Evolutionary conservation across 2,329 filamentous ascomycete genomes (phyloP).

Genomic region (Xylaria polymorpha): DNA sequence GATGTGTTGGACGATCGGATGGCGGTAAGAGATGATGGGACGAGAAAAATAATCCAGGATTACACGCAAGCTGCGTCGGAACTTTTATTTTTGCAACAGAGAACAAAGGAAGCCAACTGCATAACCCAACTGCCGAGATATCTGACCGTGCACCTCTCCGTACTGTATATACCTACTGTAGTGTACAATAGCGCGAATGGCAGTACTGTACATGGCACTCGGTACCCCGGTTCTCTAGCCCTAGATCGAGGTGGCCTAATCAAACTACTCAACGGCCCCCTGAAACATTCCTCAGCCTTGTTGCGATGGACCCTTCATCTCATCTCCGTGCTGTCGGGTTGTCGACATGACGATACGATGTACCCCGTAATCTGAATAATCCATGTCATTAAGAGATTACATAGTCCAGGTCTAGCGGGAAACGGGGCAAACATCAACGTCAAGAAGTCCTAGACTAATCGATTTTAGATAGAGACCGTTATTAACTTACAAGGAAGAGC

Average conservation of each 20-base stretch:
- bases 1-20: conserved; percentile 18
- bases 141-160: not conserved
- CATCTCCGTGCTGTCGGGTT: conserved; percentile 30
- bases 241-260: conserved; percentile 4
- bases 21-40: conserved; percentile 10
- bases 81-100: conserved; percentile 22
- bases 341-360: conserved; percentile 13
- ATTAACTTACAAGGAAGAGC: conserved; percentile 3
- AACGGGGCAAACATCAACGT: conserved; percentile 13
- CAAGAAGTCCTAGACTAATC: conserved; percentile 35
- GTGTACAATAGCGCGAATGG: not conserved
- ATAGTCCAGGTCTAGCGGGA: conserved; percentile 10
- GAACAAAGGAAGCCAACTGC: conserved; percentile 11
- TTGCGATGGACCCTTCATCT: conserved; percentile 29
- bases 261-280: conserved; percentile 10
- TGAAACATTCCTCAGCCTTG: conserved; percentile 30
- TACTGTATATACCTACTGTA: not conserved
- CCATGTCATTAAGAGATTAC: conserved; percentile 14
- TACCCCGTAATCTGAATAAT: conserved; percentile 23
- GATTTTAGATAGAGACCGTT: conserved; percentile 20
- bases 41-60: conserved; percentile 7
- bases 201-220: not conserved
- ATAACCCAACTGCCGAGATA: conserved; percentile 29
- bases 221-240: not conserved
- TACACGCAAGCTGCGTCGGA: conserved; percentile 30